These are phyloP conservation scores for Brassica balearica DNA, from an alignment of 441 rosid species.

Conservation along the genomic window DNA sequence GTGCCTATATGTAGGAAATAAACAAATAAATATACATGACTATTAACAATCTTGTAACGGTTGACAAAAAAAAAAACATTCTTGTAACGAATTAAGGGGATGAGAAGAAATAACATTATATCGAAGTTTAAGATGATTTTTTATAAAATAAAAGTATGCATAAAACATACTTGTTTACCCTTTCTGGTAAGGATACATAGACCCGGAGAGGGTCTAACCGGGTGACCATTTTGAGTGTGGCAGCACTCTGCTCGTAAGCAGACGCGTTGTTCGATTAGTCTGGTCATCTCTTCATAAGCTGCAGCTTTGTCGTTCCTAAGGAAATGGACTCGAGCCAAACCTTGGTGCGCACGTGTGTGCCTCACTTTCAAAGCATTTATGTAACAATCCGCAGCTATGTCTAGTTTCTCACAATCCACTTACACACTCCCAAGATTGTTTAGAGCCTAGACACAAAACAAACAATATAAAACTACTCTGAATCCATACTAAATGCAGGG, in stretches of 20 bases:
- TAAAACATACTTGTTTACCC: too few species aligned
- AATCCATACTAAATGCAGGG: too few species aligned
- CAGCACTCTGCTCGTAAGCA: conserved; percentile 95
- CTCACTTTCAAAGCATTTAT: conserved; percentile 86
- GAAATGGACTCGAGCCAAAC: conserved; percentile 91
- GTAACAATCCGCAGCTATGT: conserved; percentile 94
- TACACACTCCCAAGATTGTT: conserved; percentile 97
- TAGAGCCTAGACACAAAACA: conserved; percentile 62
- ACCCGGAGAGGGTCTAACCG: conserved; percentile 89
- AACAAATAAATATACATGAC: not conserved
- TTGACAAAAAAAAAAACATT: not conserved
- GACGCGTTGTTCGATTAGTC: conserved; percentile 87
- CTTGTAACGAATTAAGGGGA: not conserved
- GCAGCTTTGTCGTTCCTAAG: conserved; percentile 77
- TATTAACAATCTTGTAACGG: not conserved
- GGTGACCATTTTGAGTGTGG: conserved; percentile 93
- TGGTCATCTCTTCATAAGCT: conserved; percentile 90
- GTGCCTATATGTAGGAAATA: not conserved
- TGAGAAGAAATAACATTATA: too few species aligned
- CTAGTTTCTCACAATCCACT: conserved; percentile 71
- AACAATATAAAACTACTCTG: not conserved
- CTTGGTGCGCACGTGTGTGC: conserved; percentile 97
- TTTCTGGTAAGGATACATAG: conserved; percentile 64
- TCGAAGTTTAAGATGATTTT: too few species aligned
- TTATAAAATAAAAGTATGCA: too few species aligned